Evolutionary conservation across 1,284 basidiomycete species (phyloP).

Genomic region (Leccinum subrobustum): DNA sequence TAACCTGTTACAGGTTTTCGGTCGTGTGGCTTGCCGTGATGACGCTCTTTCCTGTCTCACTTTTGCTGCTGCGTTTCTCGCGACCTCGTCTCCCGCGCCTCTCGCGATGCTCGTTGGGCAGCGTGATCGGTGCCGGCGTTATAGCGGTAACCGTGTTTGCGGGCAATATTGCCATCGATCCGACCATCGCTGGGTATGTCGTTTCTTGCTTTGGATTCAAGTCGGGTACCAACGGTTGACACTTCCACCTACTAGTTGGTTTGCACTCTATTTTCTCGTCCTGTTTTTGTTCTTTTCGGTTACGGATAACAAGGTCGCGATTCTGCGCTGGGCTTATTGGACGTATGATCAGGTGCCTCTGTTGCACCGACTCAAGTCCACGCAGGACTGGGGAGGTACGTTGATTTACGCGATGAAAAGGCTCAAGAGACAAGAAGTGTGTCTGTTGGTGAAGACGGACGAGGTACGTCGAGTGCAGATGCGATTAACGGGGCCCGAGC

Average conservation of each 20-base stretch:
- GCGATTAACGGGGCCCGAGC: neutral
- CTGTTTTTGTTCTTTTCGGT: conserved; percentile 47
- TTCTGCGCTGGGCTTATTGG: conserved; percentile 59
- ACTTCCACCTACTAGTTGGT: conserved; percentile 52
- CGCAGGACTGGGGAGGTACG: conserved; percentile 41
- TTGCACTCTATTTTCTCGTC: conserved; percentile 55
- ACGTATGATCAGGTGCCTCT: conserved; percentile 57
- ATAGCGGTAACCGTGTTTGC: conserved; percentile 50
- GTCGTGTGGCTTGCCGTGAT: conserved; percentile 66
- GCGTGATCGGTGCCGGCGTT: conserved; percentile 42
- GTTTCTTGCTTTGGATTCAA: neutral
- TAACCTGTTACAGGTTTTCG: conserved; percentile 44
- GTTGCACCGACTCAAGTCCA: conserved; percentile 41
- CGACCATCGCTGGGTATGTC: conserved; percentile 51
- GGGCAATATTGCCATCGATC: conserved; percentile 61
- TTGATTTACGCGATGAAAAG: conserved; percentile 42
- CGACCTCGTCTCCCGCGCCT: conserved; percentile 54
- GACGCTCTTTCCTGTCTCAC: conserved; percentile 59
- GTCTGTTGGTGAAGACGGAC: conserved; percentile 58
- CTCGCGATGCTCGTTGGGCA: conserved; percentile 38
- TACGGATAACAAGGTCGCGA: conserved; percentile 50
- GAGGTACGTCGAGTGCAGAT: conserved; percentile 43
- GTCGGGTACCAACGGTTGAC: neutral
- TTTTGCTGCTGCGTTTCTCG: conserved; percentile 62
- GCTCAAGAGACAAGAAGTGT: conserved; percentile 53